phyloP scores from a whole-genome alignment of 176 grass and related monocot species.

The Oryza officinalis region DNA sequence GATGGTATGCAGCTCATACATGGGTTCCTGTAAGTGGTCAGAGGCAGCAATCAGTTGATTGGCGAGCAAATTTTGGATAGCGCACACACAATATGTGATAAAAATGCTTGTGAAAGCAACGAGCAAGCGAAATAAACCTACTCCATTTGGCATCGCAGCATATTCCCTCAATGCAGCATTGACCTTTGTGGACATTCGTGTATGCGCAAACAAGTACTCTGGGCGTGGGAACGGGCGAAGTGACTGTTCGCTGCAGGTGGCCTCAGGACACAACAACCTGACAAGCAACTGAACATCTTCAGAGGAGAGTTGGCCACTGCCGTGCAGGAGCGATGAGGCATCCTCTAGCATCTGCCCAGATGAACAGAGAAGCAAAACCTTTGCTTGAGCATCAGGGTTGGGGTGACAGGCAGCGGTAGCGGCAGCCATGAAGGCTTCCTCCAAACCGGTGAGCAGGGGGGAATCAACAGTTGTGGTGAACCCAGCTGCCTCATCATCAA shows the following conservation, averaged over 20 bases:
- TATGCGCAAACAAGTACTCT: no score
- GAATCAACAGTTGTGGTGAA: no score
- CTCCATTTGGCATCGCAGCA: no score
- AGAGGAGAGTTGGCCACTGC: conserved; percentile 7
- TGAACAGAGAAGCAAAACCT: not conserved
- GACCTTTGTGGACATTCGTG: no score
- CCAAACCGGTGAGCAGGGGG: not conserved
- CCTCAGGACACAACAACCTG: not conserved
- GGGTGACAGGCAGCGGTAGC: not conserved
- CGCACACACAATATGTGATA: no score
- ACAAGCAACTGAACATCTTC: conserved; percentile 1
- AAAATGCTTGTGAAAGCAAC: no score
- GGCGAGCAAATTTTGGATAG: no score
- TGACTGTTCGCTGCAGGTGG: not conserved
- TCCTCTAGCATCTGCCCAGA: not conserved
- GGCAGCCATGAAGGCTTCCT: not conserved
- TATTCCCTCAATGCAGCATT: no score
- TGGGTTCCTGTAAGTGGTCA: no score
- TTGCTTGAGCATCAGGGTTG: conserved; percentile 25
- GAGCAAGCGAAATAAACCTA: no score
- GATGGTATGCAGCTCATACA: no score
- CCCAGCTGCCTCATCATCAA: not conserved
- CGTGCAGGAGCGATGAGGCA: not conserved
- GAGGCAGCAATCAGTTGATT: no score
- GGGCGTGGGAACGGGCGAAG: not conserved